phyloP scores from a whole-genome alignment of 1,139 yeast species.

The Saccharomyces hybrid region DNA sequence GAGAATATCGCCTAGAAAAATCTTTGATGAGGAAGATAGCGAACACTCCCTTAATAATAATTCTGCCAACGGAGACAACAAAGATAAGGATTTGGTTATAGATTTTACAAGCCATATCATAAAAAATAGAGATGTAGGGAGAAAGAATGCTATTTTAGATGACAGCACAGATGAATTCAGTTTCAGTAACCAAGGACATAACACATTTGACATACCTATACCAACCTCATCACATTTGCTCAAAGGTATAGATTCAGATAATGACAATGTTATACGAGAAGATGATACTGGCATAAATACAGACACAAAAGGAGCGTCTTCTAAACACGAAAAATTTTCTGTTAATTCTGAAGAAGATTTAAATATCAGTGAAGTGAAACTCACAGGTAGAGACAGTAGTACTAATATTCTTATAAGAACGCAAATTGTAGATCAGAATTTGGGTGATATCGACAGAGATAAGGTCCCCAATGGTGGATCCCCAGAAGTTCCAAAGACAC shows the following conservation, averaged over 20 bases:
- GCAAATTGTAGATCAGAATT: neutral
- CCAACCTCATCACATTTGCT: constrained; percentile 1
- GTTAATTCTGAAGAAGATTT: neutral
- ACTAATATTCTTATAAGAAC: neutral
- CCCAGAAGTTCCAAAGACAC: neutral
- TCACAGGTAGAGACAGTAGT: neutral
- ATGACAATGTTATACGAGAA: constrained; percentile 1
- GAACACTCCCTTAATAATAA: constrained; percentile 7
- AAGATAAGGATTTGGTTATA: constrained; percentile 14
- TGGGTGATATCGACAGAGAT: neutral
- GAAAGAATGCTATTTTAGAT: constrained; percentile 24
- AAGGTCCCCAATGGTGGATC: neutral
- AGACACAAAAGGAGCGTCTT: neutral
- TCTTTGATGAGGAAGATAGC: constrained; percentile 10
- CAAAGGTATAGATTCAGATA: neutral
- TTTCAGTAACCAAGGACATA: constrained; percentile 26
- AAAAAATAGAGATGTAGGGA: constrained; percentile 13
- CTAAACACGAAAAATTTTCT: neutral
- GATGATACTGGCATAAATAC: neutral
- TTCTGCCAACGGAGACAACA: constrained; percentile 2
- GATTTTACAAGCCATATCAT: constrained; percentile 19
- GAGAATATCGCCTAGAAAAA: constrained; percentile 11
- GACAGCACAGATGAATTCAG: constrained; percentile 29
- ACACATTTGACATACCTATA: constrained; percentile 25
- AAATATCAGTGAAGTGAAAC: neutral